Evolutionary conservation across 129 eudicot genomes (phyloP), one percentile per base, ranked within the genome.

Genomic region (Artemisia tridentata): DNA sequence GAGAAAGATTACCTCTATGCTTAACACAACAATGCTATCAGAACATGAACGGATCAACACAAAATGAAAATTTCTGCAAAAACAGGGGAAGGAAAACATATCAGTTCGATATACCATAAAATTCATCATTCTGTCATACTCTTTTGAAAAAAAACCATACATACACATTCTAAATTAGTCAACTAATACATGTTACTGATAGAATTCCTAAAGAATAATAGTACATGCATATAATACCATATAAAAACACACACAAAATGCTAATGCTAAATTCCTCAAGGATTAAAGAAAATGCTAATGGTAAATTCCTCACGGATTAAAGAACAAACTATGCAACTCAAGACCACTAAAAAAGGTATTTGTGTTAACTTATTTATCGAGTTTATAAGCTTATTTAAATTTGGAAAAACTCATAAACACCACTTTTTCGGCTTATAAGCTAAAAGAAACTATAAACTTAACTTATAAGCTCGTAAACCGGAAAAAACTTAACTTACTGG

Each of bases 81-180:
- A 51, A 47, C 27, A 68, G 73, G 61, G 61, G 62, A 68, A 49
- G 19, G 61, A 50, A 25, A 68, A 10, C n/a, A n/a, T 47, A 66
- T 50, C 25, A 51, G 10, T 50, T 68, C 12, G 11, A 45, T 4
- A 5, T 43, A 45, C 15, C 55, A 65, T 13, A 11, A 65, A 45
- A 45, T 10, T 19, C 18, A n/a, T 38, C 41, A 43, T 17, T 45
- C 34, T 45, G 46, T 68, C 61, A 16, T 51, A 68, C 25, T 68
- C 61, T 11, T 67, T 14, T 21, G 21, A 47, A 9, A 54, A 25
- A 51, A n/a, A 59, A 55, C 60, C 60, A 18, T 18, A 10, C 14
- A 58, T 25, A 3, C 2, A 23, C 15, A 59, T 60, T 25, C 4
- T 57, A 57, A 5, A 60, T 5, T 60, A 60, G 4, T 69, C 29